Evolutionary conservation across 352 stramenopile genomes (phyloP).

Genomic region (Albugo candida): DNA sequence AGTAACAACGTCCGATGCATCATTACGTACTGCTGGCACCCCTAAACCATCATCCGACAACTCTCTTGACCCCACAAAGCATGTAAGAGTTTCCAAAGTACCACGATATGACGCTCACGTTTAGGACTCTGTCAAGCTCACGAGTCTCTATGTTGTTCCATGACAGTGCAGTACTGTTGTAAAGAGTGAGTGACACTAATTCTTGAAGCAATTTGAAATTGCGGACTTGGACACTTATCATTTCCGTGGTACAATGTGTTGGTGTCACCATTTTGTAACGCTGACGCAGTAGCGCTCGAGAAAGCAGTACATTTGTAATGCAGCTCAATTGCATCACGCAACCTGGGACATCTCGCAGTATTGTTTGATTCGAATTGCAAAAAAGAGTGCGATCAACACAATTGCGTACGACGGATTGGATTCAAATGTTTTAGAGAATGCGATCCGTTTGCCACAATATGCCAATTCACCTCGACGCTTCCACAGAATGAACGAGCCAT

Average conservation of each 20-base stretch:
- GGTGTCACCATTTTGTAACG: too few relatives aligned
- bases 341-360: too few relatives aligned
- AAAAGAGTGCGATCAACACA: constrained; percentile 33
- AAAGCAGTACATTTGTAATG: constrained; percentile 25
- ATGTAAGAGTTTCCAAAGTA: constrained; percentile 54
- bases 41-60: constrained; percentile 5
- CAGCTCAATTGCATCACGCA: constrained; percentile 15
- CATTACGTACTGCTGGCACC: constrained; percentile 32
- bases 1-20: constrained; percentile 35
- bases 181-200: constrained; percentile 29
- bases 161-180: constrained; percentile 33
- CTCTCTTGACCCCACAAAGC: constrained; percentile 59
- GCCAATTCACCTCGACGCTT: constrained; percentile 52
- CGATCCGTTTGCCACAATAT: constrained; percentile 27
- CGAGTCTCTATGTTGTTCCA: constrained; percentile 4
- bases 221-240: too few relatives aligned
- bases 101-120: constrained; percentile 5
- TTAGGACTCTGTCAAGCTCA: too few relatives aligned
- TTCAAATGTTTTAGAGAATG: not conserved
- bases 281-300: too few relatives aligned
- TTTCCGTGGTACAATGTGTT: too few relatives aligned
- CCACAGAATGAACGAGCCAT: constrained; percentile 66
- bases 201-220: too few relatives aligned
- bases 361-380: too few relatives aligned
- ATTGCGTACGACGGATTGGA: not conserved